Base-by-base conservation (phyloP, 805 yeast species). In the Starmera caribaea region DNA sequence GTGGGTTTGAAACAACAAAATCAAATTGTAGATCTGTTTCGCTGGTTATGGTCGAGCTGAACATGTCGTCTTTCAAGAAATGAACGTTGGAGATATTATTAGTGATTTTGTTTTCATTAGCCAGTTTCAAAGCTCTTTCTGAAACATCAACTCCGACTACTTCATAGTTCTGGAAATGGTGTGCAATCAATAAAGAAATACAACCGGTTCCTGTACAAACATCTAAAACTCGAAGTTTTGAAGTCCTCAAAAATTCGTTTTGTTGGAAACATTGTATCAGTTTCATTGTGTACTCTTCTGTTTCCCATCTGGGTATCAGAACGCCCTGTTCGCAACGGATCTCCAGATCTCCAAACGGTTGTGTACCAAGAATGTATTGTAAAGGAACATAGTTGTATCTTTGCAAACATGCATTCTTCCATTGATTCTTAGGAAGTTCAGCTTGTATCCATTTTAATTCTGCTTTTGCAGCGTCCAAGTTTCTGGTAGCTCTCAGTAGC, bases 161-260 rank as follows among this genome's bases (percentile, higher is more conserved):
- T 28, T 42, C 33, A 15, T 47, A 38, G 31, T 36, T 41, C 3
- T 49, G 44, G 10, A 63, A 34, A 17, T 56, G 50, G 11, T 57
- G 50, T 1, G 66, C 63, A 16, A 84, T 42, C 4, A 72, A 51
- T 26, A 87, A 59, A 0, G 87, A 79, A 21, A 92, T 74, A 54
- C 97, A 90, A 1, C 97, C 98, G 0, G 90, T 66, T 0, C 97
- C 97, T 0, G 95, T 74, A 47, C 96, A 88, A 24, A 85, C 65
- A 60, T 89, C 97, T 8, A 82, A 45, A 2, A 79, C 58, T 2
- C 41, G 49, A 16, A 54, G 17, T 3, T 17, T 37, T 3, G 29
- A n/a, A 7, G 26, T 21, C 8, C 26, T 21, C 26, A 21, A 21
- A 9, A 2, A 5, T 6, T 17, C 31, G 8, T 38, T 16, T 24